These are phyloP conservation scores for Collybia mongolica DNA, from an alignment of 768 basidiomycete genomes.

Conservation along the genomic window DNA sequence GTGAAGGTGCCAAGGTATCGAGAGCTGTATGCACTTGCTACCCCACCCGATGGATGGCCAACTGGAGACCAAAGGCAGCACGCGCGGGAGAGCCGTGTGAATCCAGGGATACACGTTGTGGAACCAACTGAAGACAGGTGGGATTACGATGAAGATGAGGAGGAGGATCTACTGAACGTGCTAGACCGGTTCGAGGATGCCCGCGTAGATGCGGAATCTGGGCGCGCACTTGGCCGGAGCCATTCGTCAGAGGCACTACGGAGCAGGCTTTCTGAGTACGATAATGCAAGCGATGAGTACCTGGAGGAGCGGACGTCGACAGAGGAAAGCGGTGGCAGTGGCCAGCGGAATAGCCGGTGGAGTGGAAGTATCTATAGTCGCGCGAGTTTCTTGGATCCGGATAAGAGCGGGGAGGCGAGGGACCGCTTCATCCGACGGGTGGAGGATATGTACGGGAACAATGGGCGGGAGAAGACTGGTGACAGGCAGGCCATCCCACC, in stretches of 20 bases:
- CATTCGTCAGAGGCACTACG: constrained; percentile 22
- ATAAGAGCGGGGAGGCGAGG: constrained; percentile 49
- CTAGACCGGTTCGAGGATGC: constrained; percentile 37
- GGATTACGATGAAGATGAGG: constrained; percentile 23
- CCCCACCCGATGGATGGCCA: constrained; percentile 7
- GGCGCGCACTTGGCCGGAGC: constrained; percentile 25
- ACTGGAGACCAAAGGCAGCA: constrained; percentile 7
- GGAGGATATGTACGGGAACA: constrained; percentile 48
- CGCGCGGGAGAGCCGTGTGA: constrained; percentile 6
- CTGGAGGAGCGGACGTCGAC: constrained; percentile 19
- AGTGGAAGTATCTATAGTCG: constrained; percentile 50
- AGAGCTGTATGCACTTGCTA: constrained; percentile 27
- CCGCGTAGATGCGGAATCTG: constrained; percentile 6
- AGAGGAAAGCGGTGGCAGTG: constrained; percentile 21
- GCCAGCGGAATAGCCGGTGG: constrained; percentile 37
- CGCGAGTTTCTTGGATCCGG: constrained; percentile 50
- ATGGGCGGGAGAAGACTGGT: constrained; percentile 26
- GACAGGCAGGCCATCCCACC: constrained; percentile 31
- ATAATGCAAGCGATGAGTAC: constrained; percentile 11
- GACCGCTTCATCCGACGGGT: constrained; percentile 50
- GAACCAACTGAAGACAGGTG: constrained; percentile 19
- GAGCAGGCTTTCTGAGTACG: constrained; percentile 11
- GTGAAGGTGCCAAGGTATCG: constrained; percentile 27
- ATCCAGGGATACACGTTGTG: constrained; percentile 1
- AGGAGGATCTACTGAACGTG: constrained; percentile 33